phyloP scores from a whole-genome alignment of 2,329 filamentous ascomycete genomes.

The Hymenoscyphus albidus region DNA sequence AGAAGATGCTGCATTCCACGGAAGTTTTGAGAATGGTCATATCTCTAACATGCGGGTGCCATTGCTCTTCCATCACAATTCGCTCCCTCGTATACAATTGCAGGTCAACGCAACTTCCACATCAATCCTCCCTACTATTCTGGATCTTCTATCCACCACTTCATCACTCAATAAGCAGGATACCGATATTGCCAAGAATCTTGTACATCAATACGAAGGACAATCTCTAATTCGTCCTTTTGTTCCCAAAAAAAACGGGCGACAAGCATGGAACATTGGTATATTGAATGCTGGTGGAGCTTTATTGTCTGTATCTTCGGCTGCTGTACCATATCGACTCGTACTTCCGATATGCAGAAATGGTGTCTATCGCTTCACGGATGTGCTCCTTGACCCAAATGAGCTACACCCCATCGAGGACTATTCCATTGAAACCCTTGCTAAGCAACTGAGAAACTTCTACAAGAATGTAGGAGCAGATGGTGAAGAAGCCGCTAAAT shows the following conservation, averaged over 20 bases:
- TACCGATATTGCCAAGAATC: constrained; percentile 36
- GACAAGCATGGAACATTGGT: constrained; percentile 31
- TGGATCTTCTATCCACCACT: constrained; percentile 42
- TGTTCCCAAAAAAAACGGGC: constrained; percentile 34
- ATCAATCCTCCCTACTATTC: constrained; percentile 43
- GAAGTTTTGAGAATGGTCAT: constrained; percentile 43
- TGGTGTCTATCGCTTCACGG: constrained; percentile 35
- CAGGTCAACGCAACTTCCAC: constrained; percentile 40
- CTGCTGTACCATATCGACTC: constrained; percentile 25
- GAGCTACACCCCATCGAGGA: constrained; percentile 35
- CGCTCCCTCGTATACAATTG: constrained; percentile 40
- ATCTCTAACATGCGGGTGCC: constrained; percentile 43
- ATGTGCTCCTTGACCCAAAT: constrained; percentile 35
- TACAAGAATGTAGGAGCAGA: constrained; percentile 25
- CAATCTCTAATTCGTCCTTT: constrained; percentile 45
- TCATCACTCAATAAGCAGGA: constrained; percentile 37
- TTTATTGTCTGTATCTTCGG: constrained; percentile 26
- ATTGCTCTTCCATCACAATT: constrained; percentile 42
- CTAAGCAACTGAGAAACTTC: constrained; percentile 26
- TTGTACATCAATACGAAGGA: constrained; percentile 44
- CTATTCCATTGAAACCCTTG: constrained; percentile 34
- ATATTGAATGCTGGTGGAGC: constrained; percentile 31
- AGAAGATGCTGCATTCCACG: constrained; percentile 38
- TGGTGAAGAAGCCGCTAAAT: constrained; percentile 32
- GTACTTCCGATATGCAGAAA: constrained; percentile 29